A percentile compares a stretch with the other conserved stretches of the same genome.
phyloP scores from a whole-genome alignment of 164 flowering plant genomes.

The Nelumbo lutea region DNA sequence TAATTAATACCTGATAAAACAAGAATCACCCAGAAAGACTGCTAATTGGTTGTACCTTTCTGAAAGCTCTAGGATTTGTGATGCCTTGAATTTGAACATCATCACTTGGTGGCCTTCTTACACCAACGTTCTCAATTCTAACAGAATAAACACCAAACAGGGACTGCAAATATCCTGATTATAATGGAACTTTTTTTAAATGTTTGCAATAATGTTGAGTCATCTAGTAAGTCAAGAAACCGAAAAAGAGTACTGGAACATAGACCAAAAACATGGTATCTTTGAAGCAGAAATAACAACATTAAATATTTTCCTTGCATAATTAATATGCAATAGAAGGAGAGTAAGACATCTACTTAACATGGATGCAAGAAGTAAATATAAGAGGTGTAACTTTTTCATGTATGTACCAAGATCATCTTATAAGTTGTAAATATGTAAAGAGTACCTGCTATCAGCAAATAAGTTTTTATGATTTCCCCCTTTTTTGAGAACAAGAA shows the following conservation, averaged over 20 bases:
- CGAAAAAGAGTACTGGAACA: background rate
- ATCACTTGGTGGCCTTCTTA: slow-evolving; percentile 75
- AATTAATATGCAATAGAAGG: background rate
- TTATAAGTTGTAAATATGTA: too few species aligned
- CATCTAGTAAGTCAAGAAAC: background rate
- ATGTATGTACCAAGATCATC: too few species aligned
- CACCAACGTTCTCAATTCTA: slow-evolving; percentile 77
- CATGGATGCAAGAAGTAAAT: too few species aligned
- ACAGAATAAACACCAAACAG: slow-evolving; percentile 69
- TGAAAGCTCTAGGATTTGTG: slow-evolving; percentile 59
- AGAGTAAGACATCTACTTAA: too few species aligned
- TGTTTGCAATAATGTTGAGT: background rate
- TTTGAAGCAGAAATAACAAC: too few species aligned
- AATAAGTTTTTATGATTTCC: too few species aligned
- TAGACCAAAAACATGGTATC: background rate
- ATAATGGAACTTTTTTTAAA: background rate
- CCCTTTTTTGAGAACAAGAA: too few species aligned
- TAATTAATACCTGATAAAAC: background rate
- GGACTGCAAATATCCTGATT: slow-evolving; percentile 79
- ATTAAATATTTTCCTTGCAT: background rate
- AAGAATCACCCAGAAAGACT: background rate
- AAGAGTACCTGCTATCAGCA: too few species aligned
- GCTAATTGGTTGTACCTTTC: slow-evolving; percentile 42
- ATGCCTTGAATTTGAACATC: slow-evolving; percentile 77
- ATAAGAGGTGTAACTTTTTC: too few species aligned